Evolutionary conservation across 2,329 filamentous ascomycete genomes (phyloP).

Genomic region (Penicillium freii): DNA sequence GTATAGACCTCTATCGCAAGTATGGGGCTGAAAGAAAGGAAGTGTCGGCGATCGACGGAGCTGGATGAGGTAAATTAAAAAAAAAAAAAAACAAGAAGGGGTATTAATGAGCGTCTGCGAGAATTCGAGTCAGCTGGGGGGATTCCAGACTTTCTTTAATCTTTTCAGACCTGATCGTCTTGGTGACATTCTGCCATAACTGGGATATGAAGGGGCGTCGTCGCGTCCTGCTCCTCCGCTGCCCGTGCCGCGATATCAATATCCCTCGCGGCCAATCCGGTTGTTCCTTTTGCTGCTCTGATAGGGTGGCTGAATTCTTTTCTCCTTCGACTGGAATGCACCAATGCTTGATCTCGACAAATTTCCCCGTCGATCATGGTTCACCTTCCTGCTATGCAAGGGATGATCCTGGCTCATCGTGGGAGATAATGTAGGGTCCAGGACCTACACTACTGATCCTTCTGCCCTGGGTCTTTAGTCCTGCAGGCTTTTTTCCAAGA

Average conservation of each 20-base stretch:
- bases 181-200: constrained; percentile 20
- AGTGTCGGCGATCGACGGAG: constrained; percentile 20
- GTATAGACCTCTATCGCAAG: background rate
- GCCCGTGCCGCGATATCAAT: constrained; percentile 9
- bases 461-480: background rate
- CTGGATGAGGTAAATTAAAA: background rate
- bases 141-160: constrained; percentile 2
- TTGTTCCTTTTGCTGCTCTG: background rate
- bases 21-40: constrained; percentile 13
- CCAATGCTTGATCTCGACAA: constrained; percentile 17
- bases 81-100: background rate
- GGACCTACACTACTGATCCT: background rate
- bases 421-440: background rate
- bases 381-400: constrained; percentile 19
- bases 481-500: background rate
- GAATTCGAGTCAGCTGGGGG: constrained; percentile 16
- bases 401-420: constrained; percentile 5
- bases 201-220: constrained; percentile 21
- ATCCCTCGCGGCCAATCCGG: constrained; percentile 19
- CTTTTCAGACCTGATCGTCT: constrained; percentile 15
- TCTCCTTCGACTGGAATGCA: constrained; percentile 15
- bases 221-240: background rate
- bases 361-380: constrained; percentile 19
- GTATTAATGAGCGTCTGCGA: constrained; percentile 12
- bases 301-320: constrained; percentile 11